These are phyloP conservation scores for Pleodorina starrii DNA, from an alignment of 139 green algal genomes.

Conservation along the genomic window DNA sequence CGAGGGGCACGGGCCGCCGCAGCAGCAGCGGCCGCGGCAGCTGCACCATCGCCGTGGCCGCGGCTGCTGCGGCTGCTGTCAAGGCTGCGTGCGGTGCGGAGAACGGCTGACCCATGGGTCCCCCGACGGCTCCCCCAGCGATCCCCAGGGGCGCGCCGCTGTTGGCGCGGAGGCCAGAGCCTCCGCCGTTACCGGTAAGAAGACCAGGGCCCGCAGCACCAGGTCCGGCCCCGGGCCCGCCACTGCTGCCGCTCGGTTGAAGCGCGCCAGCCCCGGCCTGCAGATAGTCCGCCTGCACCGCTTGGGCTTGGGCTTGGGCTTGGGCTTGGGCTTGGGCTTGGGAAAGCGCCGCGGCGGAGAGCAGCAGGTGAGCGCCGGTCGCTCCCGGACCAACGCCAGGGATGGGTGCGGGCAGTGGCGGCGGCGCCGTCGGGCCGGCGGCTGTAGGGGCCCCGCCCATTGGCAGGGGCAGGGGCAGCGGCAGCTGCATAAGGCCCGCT, in stretches of 20 bases:
- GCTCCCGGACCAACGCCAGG: background rate
- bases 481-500: background rate
- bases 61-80: background rate
- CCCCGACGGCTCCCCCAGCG: background rate
- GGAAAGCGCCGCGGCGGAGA: background rate
- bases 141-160: too few relatives aligned
- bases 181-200: background rate
- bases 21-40: conserved; percentile 33
- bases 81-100: background rate
- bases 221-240: too few relatives aligned
- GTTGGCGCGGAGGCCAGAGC: background rate
- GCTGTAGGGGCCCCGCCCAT: too few relatives aligned
- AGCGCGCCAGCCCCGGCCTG: background rate
- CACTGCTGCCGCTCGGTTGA: background rate
- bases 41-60: background rate
- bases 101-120: background rate
- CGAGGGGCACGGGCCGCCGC: background rate
- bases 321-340: background rate
- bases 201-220: too few relatives aligned
- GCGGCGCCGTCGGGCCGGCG: too few relatives aligned
- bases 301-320: background rate
- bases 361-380: background rate
- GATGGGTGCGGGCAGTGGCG: background rate
- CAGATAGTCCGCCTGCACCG: background rate
- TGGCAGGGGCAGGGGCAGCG: background rate